phyloP scores from a whole-genome alignment of 176 grass and related monocot species.

The Lolium rigidum region DNA sequence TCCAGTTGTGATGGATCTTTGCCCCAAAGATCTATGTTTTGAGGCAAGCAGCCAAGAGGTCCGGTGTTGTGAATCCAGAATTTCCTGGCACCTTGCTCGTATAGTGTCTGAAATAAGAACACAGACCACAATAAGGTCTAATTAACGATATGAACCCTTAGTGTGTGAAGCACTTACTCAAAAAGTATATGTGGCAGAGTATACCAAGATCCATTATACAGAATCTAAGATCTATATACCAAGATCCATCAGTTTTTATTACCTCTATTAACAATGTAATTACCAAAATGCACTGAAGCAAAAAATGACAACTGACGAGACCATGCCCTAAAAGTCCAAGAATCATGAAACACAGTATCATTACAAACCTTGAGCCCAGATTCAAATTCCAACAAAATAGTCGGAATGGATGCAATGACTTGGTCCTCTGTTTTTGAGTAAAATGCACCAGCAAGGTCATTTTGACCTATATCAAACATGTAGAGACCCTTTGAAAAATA shows the following conservation, averaged over 20 bases:
- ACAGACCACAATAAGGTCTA: not conserved
- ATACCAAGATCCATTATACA: not conserved
- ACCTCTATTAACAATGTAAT: not conserved
- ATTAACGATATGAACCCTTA: conserved; percentile 21
- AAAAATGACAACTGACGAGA: not conserved
- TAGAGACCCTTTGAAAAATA: conserved; percentile 83
- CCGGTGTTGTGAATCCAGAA: conserved; percentile 99
- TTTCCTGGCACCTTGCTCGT: conserved; percentile 90
- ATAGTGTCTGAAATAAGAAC: conserved; percentile 70
- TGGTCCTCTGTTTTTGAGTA: conserved; percentile 91
- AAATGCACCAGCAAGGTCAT: conserved; percentile 93
- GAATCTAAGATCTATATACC: not conserved
- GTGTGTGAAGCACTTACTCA: not conserved
- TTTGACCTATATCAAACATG: conserved; percentile 99
- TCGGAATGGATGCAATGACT: conserved; percentile 86
- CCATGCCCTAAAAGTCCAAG: not conserved
- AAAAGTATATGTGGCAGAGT: conserved; percentile 11
- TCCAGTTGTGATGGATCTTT: conserved; percentile 88
- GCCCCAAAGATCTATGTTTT: conserved; percentile 83
- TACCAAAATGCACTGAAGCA: not conserved
- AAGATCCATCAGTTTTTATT: not conserved
- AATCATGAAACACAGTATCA: conserved; percentile 22
- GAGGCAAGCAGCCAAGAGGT: conserved; percentile 92
- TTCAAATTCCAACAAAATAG: conserved; percentile 90
- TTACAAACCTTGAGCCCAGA: conserved; percentile 82